Conservation (phyloP, 441 rosid species). For the Manihot esculenta region DNA sequence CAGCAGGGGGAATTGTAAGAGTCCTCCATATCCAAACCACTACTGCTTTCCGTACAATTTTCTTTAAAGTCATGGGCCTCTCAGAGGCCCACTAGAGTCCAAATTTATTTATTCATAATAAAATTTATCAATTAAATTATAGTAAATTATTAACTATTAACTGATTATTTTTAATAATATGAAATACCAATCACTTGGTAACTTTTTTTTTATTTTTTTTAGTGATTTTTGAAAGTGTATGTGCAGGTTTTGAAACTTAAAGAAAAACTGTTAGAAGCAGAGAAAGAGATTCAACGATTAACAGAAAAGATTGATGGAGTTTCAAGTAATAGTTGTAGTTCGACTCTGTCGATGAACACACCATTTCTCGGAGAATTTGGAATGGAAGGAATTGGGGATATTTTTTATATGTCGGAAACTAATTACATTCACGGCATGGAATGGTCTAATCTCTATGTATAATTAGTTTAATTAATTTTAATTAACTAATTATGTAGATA, state of each 20-base stretch:
- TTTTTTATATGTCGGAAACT: constrained; percentile 43
- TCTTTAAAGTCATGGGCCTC: constrained; percentile 28
- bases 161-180: too few relatives aligned
- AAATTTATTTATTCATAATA: too few relatives aligned
- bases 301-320: constrained; percentile 46
- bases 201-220: too few relatives aligned
- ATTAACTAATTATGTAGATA: constrained; percentile 25
- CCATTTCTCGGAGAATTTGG: constrained; percentile 50
- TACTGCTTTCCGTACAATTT: constrained; percentile 9
- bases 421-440: constrained; percentile 47
- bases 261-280: constrained; percentile 50
- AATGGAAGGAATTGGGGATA: constrained; percentile 41
- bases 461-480: constrained; percentile 3
- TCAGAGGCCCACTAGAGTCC: constrained; percentile 24
- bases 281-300: constrained; percentile 52
- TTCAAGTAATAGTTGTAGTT: constrained; percentile 52
- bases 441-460: constrained; percentile 37
- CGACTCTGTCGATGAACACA: constrained; percentile 40
- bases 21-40: neutral
- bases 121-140: too few relatives aligned
- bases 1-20: neutral
- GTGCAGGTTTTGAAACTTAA: constrained; percentile 58
- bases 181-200: too few relatives aligned
- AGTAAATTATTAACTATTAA: too few relatives aligned
- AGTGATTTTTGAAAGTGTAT: too few relatives aligned